phyloP scores from a whole-genome alignment of 139 green algal genomes.

The Micractinium sp. region DNA sequence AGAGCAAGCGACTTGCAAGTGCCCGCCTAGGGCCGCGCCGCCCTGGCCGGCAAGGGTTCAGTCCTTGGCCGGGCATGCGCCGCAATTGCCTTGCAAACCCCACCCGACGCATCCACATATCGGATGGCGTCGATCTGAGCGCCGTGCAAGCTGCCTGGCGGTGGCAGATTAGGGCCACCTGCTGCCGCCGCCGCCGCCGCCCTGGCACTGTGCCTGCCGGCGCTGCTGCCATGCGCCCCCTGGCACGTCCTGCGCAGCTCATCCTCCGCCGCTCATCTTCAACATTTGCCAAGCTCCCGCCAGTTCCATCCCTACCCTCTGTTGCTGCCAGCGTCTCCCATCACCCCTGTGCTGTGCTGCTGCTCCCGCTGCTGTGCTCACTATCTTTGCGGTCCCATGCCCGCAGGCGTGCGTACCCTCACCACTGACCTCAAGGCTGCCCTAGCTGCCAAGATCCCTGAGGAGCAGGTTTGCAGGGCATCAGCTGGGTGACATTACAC shows the following conservation, averaged over 20 bases:
- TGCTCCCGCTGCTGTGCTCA: not conserved
- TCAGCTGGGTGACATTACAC: too few relatives aligned
- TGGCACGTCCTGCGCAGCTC: too few relatives aligned
- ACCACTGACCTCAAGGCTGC: slow-evolving; percentile 63
- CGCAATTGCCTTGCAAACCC: not conserved
- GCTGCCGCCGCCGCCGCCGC: too few relatives aligned
- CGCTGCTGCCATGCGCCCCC: not conserved
- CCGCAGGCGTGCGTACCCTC: slow-evolving; percentile 15
- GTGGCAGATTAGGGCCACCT: not conserved
- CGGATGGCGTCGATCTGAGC: too few relatives aligned
- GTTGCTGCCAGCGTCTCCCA: too few relatives aligned
- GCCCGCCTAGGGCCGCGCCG: too few relatives aligned
- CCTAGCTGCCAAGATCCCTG: slow-evolving; percentile 72
- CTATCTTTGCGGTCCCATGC: not conserved
- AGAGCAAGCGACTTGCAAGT: not conserved
- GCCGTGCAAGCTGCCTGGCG: too few relatives aligned
- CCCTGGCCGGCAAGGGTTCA: not conserved
- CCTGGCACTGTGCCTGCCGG: too few relatives aligned
- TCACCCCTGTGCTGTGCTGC: not conserved
- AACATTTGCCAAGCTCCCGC: too few relatives aligned
- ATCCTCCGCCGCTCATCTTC: not conserved
- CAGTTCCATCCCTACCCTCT: too few relatives aligned
- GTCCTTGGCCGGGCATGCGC: not conserved
- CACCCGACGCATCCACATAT: too few relatives aligned
- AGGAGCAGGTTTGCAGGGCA: slow-evolving; percentile 62